phyloP scores from a whole-genome alignment of 2,329 filamentous ascomycete species.

The Rhytidhysteron rufulum region DNA sequence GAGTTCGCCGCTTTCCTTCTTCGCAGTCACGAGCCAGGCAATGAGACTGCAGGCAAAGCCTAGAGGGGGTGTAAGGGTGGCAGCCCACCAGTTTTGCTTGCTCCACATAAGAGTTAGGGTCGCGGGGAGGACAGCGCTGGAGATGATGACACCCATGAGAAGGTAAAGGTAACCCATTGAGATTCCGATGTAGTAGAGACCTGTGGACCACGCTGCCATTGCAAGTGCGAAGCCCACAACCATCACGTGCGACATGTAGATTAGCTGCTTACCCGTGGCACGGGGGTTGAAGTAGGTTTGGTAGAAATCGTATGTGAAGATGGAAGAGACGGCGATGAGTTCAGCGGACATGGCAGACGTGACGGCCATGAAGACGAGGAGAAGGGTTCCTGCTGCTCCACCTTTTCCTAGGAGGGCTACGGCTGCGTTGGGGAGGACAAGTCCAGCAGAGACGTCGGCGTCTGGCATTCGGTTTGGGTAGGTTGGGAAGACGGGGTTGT shows the following conservation, averaged over 20 bases:
- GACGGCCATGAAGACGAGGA: constrained; percentile 88
- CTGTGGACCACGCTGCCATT: constrained; percentile 75
- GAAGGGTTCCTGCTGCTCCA: constrained; percentile 71
- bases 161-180: constrained; percentile 87
- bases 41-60: constrained; percentile 66
- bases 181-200: constrained; percentile 61
- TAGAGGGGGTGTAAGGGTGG: constrained; percentile 64
- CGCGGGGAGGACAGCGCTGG: constrained; percentile 76
- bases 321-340: constrained; percentile 81
- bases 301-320: constrained; percentile 86
- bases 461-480: constrained; percentile 68
- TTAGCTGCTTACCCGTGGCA: constrained; percentile 71
- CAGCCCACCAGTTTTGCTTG: constrained; percentile 72
- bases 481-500: constrained; percentile 66
- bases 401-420: constrained; percentile 78
- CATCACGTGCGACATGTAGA: constrained; percentile 72
- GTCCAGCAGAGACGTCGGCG: constrained; percentile 73
- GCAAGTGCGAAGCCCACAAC: constrained; percentile 71
- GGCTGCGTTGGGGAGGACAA: constrained; percentile 81
- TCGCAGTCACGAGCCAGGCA: constrained; percentile 74
- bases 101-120: constrained; percentile 78
- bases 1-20: constrained; percentile 64
- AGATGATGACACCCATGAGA: constrained; percentile 90
- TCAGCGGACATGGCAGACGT: constrained; percentile 80
- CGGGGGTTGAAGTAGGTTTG: constrained; percentile 78